Base-by-base conservation (phyloP, 768 basidiomycete species). In the Royoungia palumana region DNA sequence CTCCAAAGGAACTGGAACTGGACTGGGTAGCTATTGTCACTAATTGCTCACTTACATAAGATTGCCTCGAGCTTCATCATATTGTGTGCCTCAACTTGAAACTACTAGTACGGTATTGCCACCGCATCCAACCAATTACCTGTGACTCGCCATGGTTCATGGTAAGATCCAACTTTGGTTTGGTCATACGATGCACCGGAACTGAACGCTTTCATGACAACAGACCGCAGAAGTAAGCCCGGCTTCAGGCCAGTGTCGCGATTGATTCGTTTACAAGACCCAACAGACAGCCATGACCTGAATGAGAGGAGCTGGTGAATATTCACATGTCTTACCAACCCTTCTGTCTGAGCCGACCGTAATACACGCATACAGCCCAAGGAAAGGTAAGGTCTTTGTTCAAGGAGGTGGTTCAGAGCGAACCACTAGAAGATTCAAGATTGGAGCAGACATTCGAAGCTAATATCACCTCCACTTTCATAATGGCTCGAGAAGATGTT, bases 391-490 rank as follows among this genome's bases (percentile, higher is more conserved):
- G 11, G 4, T 13, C 42, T 39, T 35, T 30, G 11, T 8, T 20
- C 42, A 14, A 32, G 16, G 8, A 34, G 24, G 27, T 35, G n/a
- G 12, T 32, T 19, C 7, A 17, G 27, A 35, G 25, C 35, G 30
- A 49, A 27, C 17, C 22, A 22, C 27, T 9, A 52, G 46, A 22
- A 46, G 52, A 53, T 43, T 44, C 41, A 35, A 57, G 50, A 25
- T 34, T 25, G 16, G 62, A 66, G 38, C 58, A 50, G 42, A 35
- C 55, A 9, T 62, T 64, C 20, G 58, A 69, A 38, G 49, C 20
- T 12, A 56, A 32, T 36, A 47, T 61, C 25, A 14, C 54, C 28
- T 46, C 51, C 28, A 47, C 43, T 5, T 69, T 68, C 47, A 27
- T 45, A 13, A 25, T 25, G 34, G 39, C 49, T 46, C 54, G 50